These are phyloP conservation scores for Letharia lupina DNA, from an alignment of 495 filamentous ascomycete species.

Conservation along the genomic window DNA sequence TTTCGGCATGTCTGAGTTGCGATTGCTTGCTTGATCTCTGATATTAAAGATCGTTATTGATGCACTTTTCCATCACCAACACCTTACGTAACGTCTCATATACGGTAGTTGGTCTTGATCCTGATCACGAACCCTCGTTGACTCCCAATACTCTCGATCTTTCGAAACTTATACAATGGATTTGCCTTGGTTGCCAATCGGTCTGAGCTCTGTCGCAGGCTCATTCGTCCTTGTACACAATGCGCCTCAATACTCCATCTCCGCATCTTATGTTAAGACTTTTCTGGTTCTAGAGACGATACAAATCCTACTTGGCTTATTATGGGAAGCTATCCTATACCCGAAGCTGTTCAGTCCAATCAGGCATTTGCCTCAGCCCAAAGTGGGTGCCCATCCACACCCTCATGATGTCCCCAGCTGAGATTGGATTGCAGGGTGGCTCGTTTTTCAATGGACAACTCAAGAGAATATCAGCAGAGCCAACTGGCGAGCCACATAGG, in stretches of 20 bases:
- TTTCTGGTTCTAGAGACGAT: conserved; percentile 26
- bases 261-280: conserved; percentile 12
- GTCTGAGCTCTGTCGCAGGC: conserved; percentile 10
- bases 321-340: conserved; percentile 55
- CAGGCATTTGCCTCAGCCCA: conserved; percentile 51
- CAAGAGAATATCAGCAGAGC: conserved; percentile 43
- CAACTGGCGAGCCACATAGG: conserved; percentile 52
- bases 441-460: conserved; percentile 44
- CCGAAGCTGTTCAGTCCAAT: conserved; percentile 67
- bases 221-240: conserved; percentile 16
- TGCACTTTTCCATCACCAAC: no score
- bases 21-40: no score
- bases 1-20: no score
- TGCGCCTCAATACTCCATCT: conserved; percentile 13
- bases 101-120: no score
- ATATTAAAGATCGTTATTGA: no score
- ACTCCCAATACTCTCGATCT: no score
- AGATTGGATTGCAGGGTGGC: conserved; percentile 9
- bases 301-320: conserved; percentile 24
- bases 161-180: conserved; percentile 3
- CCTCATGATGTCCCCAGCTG: neutral
- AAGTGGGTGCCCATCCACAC: conserved; percentile 27
- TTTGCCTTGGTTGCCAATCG: conserved; percentile 14
- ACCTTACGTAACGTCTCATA: no score
- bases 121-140: neutral